These are phyloP conservation scores for Lumnitzera racemosa DNA, from an alignment of 345 rosid species.

Conservation along the genomic window DNA sequence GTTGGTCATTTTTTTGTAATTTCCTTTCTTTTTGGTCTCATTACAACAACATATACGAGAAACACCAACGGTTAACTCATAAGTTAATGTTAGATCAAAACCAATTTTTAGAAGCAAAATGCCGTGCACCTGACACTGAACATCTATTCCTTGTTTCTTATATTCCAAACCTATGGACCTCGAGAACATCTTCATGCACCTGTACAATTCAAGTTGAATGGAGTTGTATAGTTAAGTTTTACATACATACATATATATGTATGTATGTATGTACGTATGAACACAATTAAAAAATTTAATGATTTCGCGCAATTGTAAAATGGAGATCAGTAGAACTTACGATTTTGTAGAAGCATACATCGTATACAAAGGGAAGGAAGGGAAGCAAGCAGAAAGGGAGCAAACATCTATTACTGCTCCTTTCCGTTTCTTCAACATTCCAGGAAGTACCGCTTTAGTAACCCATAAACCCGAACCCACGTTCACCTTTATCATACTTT, in stretches of 20 bases:
- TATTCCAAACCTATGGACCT: conserved; percentile 32
- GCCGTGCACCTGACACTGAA: conserved; percentile 40
- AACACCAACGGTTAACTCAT: too few relatives aligned
- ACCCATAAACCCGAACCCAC: conserved; percentile 26
- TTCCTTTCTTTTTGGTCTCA: too few relatives aligned
- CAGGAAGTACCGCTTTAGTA: conserved; percentile 22
- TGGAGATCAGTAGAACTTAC: not conserved
- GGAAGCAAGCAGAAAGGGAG: conserved; percentile 22
- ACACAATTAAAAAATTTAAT: too few relatives aligned
- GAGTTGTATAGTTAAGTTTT: too few relatives aligned
- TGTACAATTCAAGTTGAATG: conserved; percentile 3
- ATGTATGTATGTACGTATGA: too few relatives aligned
- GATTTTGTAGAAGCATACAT: not conserved
- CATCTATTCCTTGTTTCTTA: conserved; percentile 29
- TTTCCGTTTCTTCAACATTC: conserved; percentile 29
- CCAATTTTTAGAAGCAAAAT: not conserved
- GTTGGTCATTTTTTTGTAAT: too few relatives aligned
- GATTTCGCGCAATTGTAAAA: too few relatives aligned
- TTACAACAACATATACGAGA: too few relatives aligned
- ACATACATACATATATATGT: too few relatives aligned
- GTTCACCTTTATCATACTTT: conserved; percentile 25
- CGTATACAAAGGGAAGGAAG: conserved; percentile 19
- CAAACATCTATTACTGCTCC: conserved; percentile 34
- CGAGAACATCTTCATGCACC: conserved; percentile 38
- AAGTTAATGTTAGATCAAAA: not conserved